Base-by-base conservation (phyloP, 768 basidiomycete species). In the Antrodiella citrinella region DNA sequence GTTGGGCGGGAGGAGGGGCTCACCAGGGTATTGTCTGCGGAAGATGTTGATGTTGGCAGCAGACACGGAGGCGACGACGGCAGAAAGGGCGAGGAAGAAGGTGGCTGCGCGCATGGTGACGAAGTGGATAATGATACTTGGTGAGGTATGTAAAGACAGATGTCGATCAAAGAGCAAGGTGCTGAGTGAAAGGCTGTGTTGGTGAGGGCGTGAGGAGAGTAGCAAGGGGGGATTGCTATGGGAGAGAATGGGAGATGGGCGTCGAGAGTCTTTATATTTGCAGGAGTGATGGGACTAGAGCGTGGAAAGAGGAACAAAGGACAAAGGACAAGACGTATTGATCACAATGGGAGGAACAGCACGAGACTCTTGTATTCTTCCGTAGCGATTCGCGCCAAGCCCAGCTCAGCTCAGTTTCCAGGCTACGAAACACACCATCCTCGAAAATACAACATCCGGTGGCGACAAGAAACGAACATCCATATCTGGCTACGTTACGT, bases 91-190 rank as follows among this genome's bases (percentile, higher is more conserved):
- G 62, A 74, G 62, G 61, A 69, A 55, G 50, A 63, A 35, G 52
- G 62, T 41, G 51, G 67, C 61, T 56, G 72, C 39, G 63, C 74
- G 81, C 83, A 85, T 85, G 49, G 39, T 26, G 45, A 49, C 48
- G 19, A 22, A n/a, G 41, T 9, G 51, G 26, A 15, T 50, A 43
- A 48, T 47, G 51, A 51, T 50, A 56, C 48, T n/a, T n/a, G 40
- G 45, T 50, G 24, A 35, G 53, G 45, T 22, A 45, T 49, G 51
- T 43, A 35, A 35, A 35, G 30, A 35, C 30, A 54, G 19, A 35
- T 55, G 53, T 48, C 47, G 60, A 54, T 52, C 51, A 59, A 52
- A 48, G 52, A 42, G 42, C 48, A 44, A 54, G 53, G 58, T 56
- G 60, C 57, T 53, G 55, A 51, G 50, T 52, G 59, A 50, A 35